These are phyloP conservation scores for Limnanthes douglasii DNA, from an alignment of 345 rosid species.

Conservation along the genomic window DNA sequence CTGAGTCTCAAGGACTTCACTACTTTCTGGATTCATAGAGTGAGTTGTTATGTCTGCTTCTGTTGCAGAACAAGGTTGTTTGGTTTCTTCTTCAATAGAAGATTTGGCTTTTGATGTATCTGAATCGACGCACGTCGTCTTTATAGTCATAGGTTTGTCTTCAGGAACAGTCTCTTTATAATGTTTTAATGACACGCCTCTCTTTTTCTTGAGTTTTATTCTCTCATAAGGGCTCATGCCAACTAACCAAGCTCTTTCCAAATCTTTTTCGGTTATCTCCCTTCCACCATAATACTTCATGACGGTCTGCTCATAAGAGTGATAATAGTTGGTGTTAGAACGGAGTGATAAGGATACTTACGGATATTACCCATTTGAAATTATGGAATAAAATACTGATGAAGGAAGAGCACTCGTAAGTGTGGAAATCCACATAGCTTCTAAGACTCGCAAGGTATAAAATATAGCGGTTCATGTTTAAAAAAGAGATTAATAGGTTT, in stretches of 20 bases:
- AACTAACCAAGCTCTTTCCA: slow-evolving; percentile 68
- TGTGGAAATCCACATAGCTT: no score
- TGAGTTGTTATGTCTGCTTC: slow-evolving; percentile 10
- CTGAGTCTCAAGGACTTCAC: slow-evolving; percentile 10
- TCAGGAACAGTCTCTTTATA: slow-evolving; percentile 8
- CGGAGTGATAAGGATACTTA: no score
- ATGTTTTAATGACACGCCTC: slow-evolving; percentile 28
- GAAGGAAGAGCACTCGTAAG: no score
- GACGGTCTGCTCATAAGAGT: slow-evolving; percentile 42
- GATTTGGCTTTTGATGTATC: slow-evolving; percentile 7
- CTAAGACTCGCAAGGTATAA: no score
- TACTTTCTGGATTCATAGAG: slow-evolving; percentile 9
- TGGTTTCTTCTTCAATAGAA: slow-evolving; percentile 6
- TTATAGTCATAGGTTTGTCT: slow-evolving; percentile 12
- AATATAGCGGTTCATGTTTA: no score
- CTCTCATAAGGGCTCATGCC: slow-evolving; percentile 90
- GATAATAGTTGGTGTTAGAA: no score
- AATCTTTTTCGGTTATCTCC: slow-evolving; percentile 63
- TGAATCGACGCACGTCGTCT: slow-evolving; percentile 5
- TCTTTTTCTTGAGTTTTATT: slow-evolving; percentile 54
- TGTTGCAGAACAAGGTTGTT: slow-evolving; percentile 4
- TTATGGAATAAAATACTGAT: no score
- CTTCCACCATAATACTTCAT: slow-evolving; percentile 85
- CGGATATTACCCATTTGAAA: no score
- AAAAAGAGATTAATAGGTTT: no score